Evolutionary conservation across 306 rosid species (phyloP).

Genomic region (Quercus engelmannii): DNA sequence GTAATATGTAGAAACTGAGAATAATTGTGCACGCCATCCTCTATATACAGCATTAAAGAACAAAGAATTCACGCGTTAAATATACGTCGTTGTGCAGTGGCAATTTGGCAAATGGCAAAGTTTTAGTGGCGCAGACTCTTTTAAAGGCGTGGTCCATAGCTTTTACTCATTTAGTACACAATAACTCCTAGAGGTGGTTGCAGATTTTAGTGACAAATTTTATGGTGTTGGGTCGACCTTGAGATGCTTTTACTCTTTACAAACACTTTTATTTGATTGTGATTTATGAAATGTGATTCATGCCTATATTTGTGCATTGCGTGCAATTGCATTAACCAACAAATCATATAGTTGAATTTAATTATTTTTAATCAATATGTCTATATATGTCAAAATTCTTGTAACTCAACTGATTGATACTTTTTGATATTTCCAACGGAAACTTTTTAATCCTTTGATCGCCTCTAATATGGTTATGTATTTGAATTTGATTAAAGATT

Average conservation of each 20-base stretch:
- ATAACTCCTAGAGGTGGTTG: slow-evolving; percentile 4
- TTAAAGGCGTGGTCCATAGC: slow-evolving; percentile 2
- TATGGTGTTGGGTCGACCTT: neutral
- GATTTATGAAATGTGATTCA: too few species aligned
- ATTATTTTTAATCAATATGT: too few species aligned
- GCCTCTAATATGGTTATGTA: too few species aligned
- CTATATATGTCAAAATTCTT: too few species aligned
- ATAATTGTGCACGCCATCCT: neutral
- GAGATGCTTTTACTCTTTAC: neutral
- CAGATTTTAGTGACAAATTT: neutral
- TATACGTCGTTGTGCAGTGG: neutral
- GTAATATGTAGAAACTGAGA: neutral
- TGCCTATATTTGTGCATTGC: too few species aligned
- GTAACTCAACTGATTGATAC: too few species aligned
- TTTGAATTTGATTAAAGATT: too few species aligned
- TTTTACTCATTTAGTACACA: neutral
- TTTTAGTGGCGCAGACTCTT: neutral
- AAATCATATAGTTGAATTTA: too few species aligned
- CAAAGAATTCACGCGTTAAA: neutral
- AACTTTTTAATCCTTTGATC: too few species aligned
- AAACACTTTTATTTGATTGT: too few species aligned
- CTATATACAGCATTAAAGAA: neutral
- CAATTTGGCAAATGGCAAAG: too few species aligned
- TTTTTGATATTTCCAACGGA: fast-evolving
- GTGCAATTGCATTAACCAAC: too few species aligned